Percentiles rank a stretch among this genome's conserved stretches.
Conservation (phyloP, 345 rosid genomes). For the Populus davidiana region DNA sequence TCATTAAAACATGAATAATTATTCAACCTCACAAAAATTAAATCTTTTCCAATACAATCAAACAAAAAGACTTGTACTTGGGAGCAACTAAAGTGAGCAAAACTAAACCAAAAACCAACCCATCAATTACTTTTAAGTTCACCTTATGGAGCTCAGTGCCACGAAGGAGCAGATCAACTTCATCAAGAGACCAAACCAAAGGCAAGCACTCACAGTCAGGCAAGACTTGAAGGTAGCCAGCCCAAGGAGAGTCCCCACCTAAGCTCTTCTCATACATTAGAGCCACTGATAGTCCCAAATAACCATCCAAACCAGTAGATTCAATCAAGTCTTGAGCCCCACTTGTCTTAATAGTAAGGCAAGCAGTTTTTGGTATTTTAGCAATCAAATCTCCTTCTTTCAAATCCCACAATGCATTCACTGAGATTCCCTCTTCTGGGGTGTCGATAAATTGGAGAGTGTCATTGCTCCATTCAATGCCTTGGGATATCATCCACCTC, state of each 20-base stretch:
- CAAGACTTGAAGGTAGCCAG: slow-evolving; percentile 68
- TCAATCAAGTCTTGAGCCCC: slow-evolving; percentile 56
- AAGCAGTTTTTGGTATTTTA: slow-evolving; percentile 64
- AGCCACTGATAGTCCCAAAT: slow-evolving; percentile 66
- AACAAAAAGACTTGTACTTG: not conserved
- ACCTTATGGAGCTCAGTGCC: slow-evolving; percentile 95
- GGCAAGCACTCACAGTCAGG: slow-evolving; percentile 64
- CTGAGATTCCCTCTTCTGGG: slow-evolving; percentile 47
- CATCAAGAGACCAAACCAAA: slow-evolving; percentile 56
- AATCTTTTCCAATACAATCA: too few species aligned
- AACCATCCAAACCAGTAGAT: slow-evolving; percentile 58
- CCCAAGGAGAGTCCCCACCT: slow-evolving; percentile 66
- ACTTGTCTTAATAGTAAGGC: slow-evolving; percentile 67
- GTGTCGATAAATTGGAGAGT: slow-evolving; percentile 47
- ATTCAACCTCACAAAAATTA: too few species aligned
- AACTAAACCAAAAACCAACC: not conserved
- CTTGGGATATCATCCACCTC: slow-evolving; percentile 79
- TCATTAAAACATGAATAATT: too few species aligned
- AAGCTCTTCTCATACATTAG: slow-evolving; percentile 81
- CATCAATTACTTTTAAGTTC: not conserved
- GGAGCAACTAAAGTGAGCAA: not conserved
- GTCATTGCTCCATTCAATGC: slow-evolving; percentile 50
- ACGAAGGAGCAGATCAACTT: slow-evolving; percentile 56
- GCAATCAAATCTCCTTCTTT: slow-evolving; percentile 75
- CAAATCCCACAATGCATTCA: slow-evolving; percentile 52